Conservation (phyloP, 768 basidiomycete species). For the Amanita pseudoporphyria region DNA sequence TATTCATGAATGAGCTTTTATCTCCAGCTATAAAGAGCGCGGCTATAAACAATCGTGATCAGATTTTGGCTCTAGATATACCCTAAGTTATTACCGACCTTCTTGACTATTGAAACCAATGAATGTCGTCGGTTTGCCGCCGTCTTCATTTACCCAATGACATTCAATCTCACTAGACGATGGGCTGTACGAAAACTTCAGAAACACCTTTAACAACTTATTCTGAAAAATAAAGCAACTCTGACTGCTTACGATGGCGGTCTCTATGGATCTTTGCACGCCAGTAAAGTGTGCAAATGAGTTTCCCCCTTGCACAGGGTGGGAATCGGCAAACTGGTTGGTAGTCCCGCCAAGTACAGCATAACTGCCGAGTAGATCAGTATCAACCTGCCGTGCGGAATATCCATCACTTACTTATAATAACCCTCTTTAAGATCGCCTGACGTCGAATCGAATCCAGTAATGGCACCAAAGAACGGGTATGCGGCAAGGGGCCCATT, state of each 20-base stretch:
- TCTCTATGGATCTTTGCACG: not conserved
- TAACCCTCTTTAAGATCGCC: not conserved
- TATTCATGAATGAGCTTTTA: not conserved
- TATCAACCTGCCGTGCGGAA: not conserved
- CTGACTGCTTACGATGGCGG: not conserved
- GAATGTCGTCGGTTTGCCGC: not conserved
- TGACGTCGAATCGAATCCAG: not conserved
- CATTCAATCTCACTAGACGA: not conserved
- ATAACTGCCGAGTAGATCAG: not conserved
- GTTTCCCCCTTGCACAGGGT: not conserved
- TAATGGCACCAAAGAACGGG: constrained; percentile 5
- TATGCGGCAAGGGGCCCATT: constrained; percentile 5
- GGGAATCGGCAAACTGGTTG: not conserved
- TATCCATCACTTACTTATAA: not conserved
- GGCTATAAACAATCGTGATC: not conserved
- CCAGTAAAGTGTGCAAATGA: constrained; percentile 3
- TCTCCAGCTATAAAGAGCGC: constrained; percentile 3
- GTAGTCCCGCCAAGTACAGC: constrained; percentile 1
- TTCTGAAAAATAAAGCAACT: not conserved
- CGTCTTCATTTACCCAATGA: constrained; percentile 5
- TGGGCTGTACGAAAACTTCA: not conserved
- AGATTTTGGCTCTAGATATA: not conserved
- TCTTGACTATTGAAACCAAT: not conserved
- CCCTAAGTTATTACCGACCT: not conserved
- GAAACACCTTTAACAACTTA: not conserved